Percentiles rank a stretch among this genome's conserved stretches.
Conservation (phyloP, 441 rosid genomes). For the Kokia cookei region DNA sequence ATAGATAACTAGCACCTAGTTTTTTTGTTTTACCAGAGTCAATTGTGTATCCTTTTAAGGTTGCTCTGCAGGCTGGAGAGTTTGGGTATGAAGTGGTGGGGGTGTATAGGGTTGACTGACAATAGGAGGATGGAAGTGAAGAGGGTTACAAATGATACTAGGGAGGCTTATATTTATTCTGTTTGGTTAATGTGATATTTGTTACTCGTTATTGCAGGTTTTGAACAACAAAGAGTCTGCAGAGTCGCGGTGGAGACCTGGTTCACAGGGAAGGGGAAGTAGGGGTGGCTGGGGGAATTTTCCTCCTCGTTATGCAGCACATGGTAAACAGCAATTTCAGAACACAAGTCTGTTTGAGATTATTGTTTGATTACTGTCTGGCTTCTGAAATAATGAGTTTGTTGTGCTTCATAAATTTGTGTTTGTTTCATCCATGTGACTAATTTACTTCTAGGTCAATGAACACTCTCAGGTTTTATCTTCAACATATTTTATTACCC, state of each 20-base stretch:
- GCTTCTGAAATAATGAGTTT: conserved; percentile 4
- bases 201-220: conserved; percentile 35
- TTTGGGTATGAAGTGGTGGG: neutral
- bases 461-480: neutral
- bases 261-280: conserved; percentile 54
- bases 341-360: neutral
- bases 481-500: neutral
- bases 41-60: neutral
- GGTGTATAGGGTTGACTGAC: neutral
- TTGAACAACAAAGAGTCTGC: conserved; percentile 53
- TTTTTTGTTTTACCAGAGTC: neutral
- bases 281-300: conserved; percentile 57
- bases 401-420: neutral
- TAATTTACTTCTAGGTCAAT: conserved; percentile 1
- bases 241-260: conserved; percentile 71
- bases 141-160: neutral
- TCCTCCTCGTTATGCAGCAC: conserved; percentile 42
- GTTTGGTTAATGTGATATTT: neutral
- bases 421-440: neutral
- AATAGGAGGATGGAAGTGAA: neutral
- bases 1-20: neutral
- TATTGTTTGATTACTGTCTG: conserved; percentile 4
- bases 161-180: neutral
- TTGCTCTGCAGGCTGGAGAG: neutral
- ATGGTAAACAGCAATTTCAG: conserved; percentile 42